Conservation (phyloP, 768 basidiomycete species). For the Xerocomus spinulosus region DNA sequence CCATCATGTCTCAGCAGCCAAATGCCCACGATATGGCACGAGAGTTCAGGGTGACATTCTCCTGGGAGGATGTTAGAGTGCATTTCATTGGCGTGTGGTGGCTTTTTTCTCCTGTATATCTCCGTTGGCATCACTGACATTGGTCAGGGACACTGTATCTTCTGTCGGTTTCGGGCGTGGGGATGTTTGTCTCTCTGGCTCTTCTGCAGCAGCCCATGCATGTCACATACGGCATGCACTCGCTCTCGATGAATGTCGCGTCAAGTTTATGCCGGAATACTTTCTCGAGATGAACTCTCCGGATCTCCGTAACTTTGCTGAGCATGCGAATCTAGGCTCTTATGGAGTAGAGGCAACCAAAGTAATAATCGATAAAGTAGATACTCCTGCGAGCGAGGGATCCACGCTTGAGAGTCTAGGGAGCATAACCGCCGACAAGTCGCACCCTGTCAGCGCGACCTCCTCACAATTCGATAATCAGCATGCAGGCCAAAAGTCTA, state of each 20-base stretch:
- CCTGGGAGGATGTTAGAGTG: slow-evolving; percentile 38
- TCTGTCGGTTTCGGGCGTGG: slow-evolving; percentile 52
- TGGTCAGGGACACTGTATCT: slow-evolving; percentile 56
- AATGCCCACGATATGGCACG: slow-evolving; percentile 14
- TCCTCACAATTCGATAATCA: background rate
- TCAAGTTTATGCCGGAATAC: slow-evolving; percentile 50
- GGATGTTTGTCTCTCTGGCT: slow-evolving; percentile 48
- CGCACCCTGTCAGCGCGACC: background rate
- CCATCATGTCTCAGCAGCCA: slow-evolving; percentile 12
- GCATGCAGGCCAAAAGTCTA: background rate
- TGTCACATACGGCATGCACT: slow-evolving; percentile 58
- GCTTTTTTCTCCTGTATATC: slow-evolving; percentile 14
- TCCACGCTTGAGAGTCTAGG: slow-evolving; percentile 1
- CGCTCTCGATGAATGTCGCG: slow-evolving; percentile 55
- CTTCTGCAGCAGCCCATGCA: slow-evolving; percentile 49
- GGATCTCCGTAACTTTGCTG: slow-evolving; percentile 7
- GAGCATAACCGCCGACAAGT: background rate
- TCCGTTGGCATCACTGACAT: background rate
- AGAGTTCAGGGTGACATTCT: slow-evolving; percentile 43
- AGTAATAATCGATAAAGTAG: background rate
- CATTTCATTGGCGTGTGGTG: slow-evolving; percentile 52
- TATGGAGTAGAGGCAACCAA: background rate
- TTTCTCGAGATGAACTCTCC: slow-evolving; percentile 24
- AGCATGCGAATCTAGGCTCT: slow-evolving; percentile 24
- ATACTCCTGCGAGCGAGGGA: background rate